Percentiles rank a stretch among this genome's conserved stretches.
phyloP scores from a whole-genome alignment of 768 basidiomycete genomes.

The Termitomyces sp. region DNA sequence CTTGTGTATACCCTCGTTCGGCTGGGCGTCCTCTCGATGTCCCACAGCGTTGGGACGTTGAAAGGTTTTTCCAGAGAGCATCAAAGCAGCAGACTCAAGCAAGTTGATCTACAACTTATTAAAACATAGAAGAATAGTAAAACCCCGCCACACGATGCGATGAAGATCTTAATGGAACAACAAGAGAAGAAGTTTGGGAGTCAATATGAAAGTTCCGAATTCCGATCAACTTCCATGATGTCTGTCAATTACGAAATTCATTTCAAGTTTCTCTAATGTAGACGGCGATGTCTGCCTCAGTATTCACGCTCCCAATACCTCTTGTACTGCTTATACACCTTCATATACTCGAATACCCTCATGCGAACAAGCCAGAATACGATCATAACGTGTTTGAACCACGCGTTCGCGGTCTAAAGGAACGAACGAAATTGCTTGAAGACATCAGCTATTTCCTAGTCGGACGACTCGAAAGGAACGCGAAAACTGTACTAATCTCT shows the following conservation, averaged over 20 bases:
- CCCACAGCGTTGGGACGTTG: background rate
- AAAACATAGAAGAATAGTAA: no score
- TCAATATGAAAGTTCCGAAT: no score
- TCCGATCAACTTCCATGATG: no score
- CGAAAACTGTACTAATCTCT: conserved; percentile 21
- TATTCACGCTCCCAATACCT: conserved; percentile 9
- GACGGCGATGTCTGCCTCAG: background rate
- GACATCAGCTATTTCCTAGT: conserved; percentile 50
- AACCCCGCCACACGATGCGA: no score
- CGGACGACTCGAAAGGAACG: conserved; percentile 35
- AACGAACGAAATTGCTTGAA: conserved; percentile 50
- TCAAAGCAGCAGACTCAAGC: no score
- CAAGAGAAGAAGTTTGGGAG: no score
- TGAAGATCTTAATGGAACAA: no score
- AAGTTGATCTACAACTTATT: no score
- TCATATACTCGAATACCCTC: conserved; percentile 48
- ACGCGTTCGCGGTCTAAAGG: conserved; percentile 41
- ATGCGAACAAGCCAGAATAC: conserved; percentile 44
- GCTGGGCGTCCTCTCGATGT: conserved; percentile 18
- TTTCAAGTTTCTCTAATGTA: no score
- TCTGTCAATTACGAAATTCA: no score
- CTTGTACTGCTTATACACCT: conserved; percentile 50
- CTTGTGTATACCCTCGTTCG: conserved; percentile 17
- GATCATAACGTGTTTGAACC: conserved; percentile 46
- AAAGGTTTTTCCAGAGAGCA: background rate